Conservation (phyloP, 2,329 filamentous ascomycete species). For the Cladosporium oxysporum region DNA sequence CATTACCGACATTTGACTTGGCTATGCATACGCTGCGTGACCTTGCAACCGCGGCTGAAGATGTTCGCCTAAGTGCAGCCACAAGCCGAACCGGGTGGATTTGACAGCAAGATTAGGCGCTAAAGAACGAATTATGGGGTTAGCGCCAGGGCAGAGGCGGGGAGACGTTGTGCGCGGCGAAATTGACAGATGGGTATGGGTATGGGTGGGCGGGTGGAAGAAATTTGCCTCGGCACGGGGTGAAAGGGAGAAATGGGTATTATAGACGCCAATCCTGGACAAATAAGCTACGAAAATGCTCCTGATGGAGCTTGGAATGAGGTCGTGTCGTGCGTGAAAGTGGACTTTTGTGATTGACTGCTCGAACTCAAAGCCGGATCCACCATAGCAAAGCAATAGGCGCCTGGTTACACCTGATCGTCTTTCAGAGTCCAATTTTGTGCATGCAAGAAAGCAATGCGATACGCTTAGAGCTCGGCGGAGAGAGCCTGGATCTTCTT, state of each 20-base stretch:
- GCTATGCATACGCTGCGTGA: conserved; percentile 13
- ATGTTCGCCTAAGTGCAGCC: conserved; percentile 12
- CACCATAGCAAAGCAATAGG: conserved; percentile 18
- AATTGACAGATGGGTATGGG: conserved; percentile 4
- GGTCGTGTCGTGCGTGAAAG: conserved; percentile 19
- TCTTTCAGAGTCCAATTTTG: conserved; percentile 19
- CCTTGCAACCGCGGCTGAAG: conserved; percentile 15
- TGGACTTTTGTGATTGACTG: conserved; percentile 21
- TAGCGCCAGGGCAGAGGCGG: background rate
- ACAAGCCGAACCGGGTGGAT: conserved; percentile 1
- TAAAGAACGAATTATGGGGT: background rate
- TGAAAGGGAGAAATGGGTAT: conserved; percentile 17
- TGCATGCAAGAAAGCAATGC: background rate
- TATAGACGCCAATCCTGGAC: conserved; percentile 12
- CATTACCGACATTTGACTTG: conserved; percentile 17
- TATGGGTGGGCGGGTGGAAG: background rate
- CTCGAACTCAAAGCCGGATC: conserved; percentile 20
- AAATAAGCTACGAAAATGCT: conserved; percentile 18
- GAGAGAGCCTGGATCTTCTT: conserved; percentile 85
- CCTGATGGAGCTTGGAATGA: conserved; percentile 8
- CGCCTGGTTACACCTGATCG: conserved; percentile 15
- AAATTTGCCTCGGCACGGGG: background rate
- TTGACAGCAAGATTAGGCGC: conserved; percentile 6
- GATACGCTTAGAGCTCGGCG: conserved; percentile 34
- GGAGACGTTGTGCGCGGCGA: conserved; percentile 1